Evolutionary conservation across 352 stramenopile genomes (phyloP), one percentile per base, ranked within the genome.

Genomic region (Phytophthora pisi): DNA sequence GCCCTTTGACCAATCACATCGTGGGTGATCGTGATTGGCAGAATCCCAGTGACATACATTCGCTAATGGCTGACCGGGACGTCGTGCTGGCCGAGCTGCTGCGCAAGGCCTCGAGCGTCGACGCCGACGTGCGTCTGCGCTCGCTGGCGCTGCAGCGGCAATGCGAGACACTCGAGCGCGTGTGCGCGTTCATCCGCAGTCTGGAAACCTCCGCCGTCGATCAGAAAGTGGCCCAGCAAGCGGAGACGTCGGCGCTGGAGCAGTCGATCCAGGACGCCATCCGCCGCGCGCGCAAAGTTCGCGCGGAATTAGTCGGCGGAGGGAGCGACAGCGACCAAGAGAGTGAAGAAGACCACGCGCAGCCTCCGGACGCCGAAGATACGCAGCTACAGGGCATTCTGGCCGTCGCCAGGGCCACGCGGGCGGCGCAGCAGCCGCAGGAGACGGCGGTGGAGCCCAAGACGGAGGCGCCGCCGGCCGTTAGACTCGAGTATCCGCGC

Each of bases 261-360:
- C 62, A 75, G 53, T 70, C 82, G 47, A 77, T 90, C 34, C 55
- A 79, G n/a, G 69, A 79, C 34, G 81, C 77, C 16, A 86, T 90
- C 38, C 61, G 64, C 50, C 78, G 78, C 31, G 79, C 81, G 8
- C 69, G 83, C 15, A 67, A 54, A 56, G 67, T 82, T 42, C 70
- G 72, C 15, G 42, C 53, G 13, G 51, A 72, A 49, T 23, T 82
- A 8, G 26, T 43, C 2, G 28, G 15, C 0, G 51, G 28, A 57
- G 23, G 3, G 18, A 13, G 61, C 8, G 26, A 43, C 4, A 50
- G 43, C 5, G 55, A 54, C 3, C 56, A 67, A 1, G 49, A 59
- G 11, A 30, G 16, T 18, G 51, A 42, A 1, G 45, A 40, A 13
- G 18, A 70, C 1, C n/a, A 69, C 5, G n/a, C 5, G 0, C 6